Base-by-base conservation (phyloP, 2,329 filamentous ascomycete species). In the Penicillium verrucosum region DNA sequence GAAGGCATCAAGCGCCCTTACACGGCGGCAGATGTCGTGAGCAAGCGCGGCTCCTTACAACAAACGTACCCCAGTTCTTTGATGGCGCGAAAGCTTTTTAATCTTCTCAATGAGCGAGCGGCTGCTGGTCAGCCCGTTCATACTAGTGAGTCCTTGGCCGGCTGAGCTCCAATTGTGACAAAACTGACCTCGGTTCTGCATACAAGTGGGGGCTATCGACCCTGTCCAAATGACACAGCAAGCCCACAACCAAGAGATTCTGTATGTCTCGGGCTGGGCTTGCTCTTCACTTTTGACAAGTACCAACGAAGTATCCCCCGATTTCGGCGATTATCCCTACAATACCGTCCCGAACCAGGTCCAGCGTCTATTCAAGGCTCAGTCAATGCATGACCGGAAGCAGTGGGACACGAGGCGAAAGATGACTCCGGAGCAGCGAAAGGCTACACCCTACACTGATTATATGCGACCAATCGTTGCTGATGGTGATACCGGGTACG, bases 201-300 rank as follows among this genome's bases (percentile, higher is more conserved):
- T 21, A 41, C 51, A 93, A 93, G 90, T 99, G 89, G 94, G 94
- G 66, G 94, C 92, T 58, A 95, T 99, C 76, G 94, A 99, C 71
- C 94, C 94, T n/a, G 87, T 97, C 11, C 94, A 99, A 78, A 97
- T 99, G 94, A 96, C 94, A 47, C 94, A 99, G 75, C 94, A 97
- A 79, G 94, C 94, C 16, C 85, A 90, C 6, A 90, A 97, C 77
- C 94, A 97, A 73, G 93, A 99, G 74, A 89, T 97, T 18, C 83
- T 99, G 44, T 99, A 99, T 76, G 82, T 99, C 61, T 97, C 92
- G 0, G 94, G 94, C 60, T 99, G 94, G 94, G 94, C 94, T 5
- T 97, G 94, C 77, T 97, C 93, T 0, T 93, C 92, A 0, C 85
- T 96, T 21, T 81, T 99, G 44, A 97, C 93, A 4, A 88, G 87